Evolutionary conservation across 768 basidiomycete species (phyloP).

Genomic region (Leccinum fibrillosum): DNA sequence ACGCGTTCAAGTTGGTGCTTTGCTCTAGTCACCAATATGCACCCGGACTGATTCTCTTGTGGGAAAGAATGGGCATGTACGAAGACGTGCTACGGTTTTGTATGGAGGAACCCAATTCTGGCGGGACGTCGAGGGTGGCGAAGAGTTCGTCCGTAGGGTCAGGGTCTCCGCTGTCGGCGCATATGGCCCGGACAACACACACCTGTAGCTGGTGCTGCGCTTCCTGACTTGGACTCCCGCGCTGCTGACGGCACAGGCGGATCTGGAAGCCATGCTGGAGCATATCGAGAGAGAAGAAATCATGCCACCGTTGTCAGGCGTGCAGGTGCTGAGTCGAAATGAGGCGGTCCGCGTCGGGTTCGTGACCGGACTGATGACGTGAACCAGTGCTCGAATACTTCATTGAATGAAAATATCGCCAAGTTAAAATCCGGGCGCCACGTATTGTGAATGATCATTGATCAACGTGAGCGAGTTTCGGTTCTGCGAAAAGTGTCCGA

Average conservation of each 20-base stretch:
- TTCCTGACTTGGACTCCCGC: slow-evolving; percentile 84
- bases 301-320: slow-evolving; percentile 85
- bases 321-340: slow-evolving; percentile 87
- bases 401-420: no score
- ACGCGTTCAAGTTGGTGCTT: slow-evolving; percentile 75
- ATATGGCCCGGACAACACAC: slow-evolving; percentile 72
- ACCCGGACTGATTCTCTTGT: slow-evolving; percentile 81
- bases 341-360: slow-evolving; percentile 87
- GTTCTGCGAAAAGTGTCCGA: no score
- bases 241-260: slow-evolving; percentile 65
- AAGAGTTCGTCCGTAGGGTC: slow-evolving; percentile 20
- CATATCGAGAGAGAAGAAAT: slow-evolving; percentile 78
- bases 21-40: slow-evolving; percentile 85
- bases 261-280: slow-evolving; percentile 69
- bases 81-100: slow-evolving; percentile 92
- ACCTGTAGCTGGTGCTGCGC: slow-evolving; percentile 84
- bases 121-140: neutral
- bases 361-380: slow-evolving; percentile 45
- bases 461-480: no score
- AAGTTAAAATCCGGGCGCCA: no score
- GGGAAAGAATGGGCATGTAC: slow-evolving; percentile 94
- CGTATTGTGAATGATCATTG: no score
- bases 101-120: slow-evolving; percentile 63
- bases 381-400: no score
- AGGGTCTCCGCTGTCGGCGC: slow-evolving; percentile 30